These are phyloP conservation scores for Mortierella polycephala DNA, from an alignment of 371 early-diverging fungal species.

Conservation along the genomic window DNA sequence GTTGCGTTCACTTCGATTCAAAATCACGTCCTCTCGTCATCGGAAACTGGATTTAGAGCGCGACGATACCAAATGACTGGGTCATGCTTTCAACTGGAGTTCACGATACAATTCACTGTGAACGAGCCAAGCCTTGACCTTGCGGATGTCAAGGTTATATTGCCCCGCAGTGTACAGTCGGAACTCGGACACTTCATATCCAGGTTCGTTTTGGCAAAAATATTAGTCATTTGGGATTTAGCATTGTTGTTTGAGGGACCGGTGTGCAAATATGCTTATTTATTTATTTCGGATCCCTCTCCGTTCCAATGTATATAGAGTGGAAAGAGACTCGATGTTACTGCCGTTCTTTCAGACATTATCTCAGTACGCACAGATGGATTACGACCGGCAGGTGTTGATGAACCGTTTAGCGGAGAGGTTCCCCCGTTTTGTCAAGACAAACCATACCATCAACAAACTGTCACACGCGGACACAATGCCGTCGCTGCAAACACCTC, in stretches of 20 bases:
- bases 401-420: slow-evolving; percentile 24
- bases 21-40: slow-evolving; percentile 11
- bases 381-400: slow-evolving; percentile 26
- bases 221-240: too few species aligned
- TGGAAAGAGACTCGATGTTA: slow-evolving; percentile 17
- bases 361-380: slow-evolving; percentile 43
- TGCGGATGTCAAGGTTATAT: slow-evolving; percentile 10
- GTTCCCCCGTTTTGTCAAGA: slow-evolving; percentile 35
- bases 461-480: neutral
- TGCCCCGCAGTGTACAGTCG: slow-evolving; percentile 20
- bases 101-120: slow-evolving; percentile 36
- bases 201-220: slow-evolving; percentile 9
- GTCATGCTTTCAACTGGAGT: slow-evolving; percentile 33
- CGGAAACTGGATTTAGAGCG: slow-evolving; percentile 8
- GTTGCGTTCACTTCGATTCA: slow-evolving; percentile 37
- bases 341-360: slow-evolving; percentile 39
- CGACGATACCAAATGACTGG: slow-evolving; percentile 34
- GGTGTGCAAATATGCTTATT: neutral
- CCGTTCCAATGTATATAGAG: slow-evolving; percentile 6
- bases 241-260: neutral
- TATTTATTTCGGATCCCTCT: neutral
- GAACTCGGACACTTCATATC: slow-evolving; percentile 23
- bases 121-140: slow-evolving; percentile 29
- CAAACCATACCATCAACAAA: slow-evolving; percentile 11
- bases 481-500: neutral